Base-by-base conservation (phyloP, 768 basidiomycete genomes). In the Termitomyces sp. region DNA sequence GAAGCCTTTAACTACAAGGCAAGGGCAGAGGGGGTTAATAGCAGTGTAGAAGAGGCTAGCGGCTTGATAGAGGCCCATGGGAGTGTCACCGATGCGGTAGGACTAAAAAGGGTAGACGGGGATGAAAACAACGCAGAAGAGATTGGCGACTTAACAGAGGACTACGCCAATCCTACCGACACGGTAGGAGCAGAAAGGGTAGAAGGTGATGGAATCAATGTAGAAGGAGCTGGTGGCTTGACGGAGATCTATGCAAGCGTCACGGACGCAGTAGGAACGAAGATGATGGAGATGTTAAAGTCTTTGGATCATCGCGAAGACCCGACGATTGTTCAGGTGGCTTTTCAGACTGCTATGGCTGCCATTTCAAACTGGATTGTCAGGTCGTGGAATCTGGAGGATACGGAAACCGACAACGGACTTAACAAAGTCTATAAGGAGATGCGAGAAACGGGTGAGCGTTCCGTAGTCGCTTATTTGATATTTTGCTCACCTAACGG, bases 281-380 rank as follows among this genome's bases (percentile, higher is more conserved):
- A 72, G 37, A 73, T 81, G 75, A 74, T 78, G 32, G 74, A 75
- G 40, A 61, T 80, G 63, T 66, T 82, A 31, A 73, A 70, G 65
- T 62, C 66, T 15, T 70, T 74, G 6, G 74, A 76, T 51, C 79
- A 80, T 61, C 71, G 73, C 60, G 69, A 75, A 56, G 79, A 81
- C 61, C 73, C 77, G 5, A 73, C 75, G 31, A 61, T 80, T 40
- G 69, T 82, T 31, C 78, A 79, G 49, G 74, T 81, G 48, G 80
- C 80, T 6, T 71, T 83, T 62, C 79, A 79, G 63, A 74, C 77
- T 34, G 77, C 76, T 31, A 75, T 82, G 73, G 65, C 75, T 20
- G 79, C 79, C 7, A 81, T 81, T 63, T 73, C 77, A 1, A 76
- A 81, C 52, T 82, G 82, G 82, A 79, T 82, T 45, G 73, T 81